Conservation (phyloP, 2,329 filamentous ascomycete species). For the Colletotrichum brevisporum region DNA sequence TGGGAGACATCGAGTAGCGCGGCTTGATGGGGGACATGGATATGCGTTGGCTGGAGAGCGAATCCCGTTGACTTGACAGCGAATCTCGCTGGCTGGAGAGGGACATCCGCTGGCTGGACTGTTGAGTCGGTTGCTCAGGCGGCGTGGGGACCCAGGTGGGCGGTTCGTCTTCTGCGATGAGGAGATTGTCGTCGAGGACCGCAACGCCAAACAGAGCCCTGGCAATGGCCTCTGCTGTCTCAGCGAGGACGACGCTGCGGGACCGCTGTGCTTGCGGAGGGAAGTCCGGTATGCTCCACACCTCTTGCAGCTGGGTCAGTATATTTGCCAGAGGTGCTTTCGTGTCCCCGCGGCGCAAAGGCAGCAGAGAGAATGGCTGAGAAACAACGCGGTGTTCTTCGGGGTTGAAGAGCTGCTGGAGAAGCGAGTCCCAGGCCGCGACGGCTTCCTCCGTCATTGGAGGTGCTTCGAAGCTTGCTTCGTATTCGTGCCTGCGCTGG, state of each 20-base stretch:
- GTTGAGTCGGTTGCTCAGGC: slow-evolving; percentile 1
- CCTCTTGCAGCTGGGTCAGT: slow-evolving; percentile 29
- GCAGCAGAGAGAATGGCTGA: slow-evolving; percentile 26
- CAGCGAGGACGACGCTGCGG: slow-evolving; percentile 34
- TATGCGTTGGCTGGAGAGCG: slow-evolving; percentile 24
- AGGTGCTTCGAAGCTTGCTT: slow-evolving; percentile 37
- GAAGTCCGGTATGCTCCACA: slow-evolving; percentile 22
- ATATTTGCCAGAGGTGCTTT: slow-evolving; percentile 27
- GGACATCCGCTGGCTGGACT: slow-evolving; percentile 18
- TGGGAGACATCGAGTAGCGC: slow-evolving; percentile 21
- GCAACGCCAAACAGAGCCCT: slow-evolving; percentile 35
- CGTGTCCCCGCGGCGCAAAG: slow-evolving; percentile 4
- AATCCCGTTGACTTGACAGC: slow-evolving; percentile 17
- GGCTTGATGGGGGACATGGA: slow-evolving; percentile 31
- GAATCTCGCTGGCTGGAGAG: slow-evolving; percentile 16
- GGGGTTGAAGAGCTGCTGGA: slow-evolving; percentile 24
- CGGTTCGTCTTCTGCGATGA: slow-evolving; percentile 10
- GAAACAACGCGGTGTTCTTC: slow-evolving; percentile 32
- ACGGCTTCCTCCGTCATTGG: slow-evolving; percentile 27
- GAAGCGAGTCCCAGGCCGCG: slow-evolving; percentile 35
- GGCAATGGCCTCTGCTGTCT: slow-evolving; percentile 39
- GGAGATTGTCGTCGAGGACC: slow-evolving; percentile 36
- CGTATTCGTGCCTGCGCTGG: slow-evolving; percentile 37
- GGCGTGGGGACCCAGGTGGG: slow-evolving; percentile 35
- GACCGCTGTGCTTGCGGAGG: slow-evolving; percentile 25